Evolutionary conservation across 1,284 basidiomycete species (phyloP), one percentile per base, ranked within the genome.

Genomic region (Wallemia hederae): DNA sequence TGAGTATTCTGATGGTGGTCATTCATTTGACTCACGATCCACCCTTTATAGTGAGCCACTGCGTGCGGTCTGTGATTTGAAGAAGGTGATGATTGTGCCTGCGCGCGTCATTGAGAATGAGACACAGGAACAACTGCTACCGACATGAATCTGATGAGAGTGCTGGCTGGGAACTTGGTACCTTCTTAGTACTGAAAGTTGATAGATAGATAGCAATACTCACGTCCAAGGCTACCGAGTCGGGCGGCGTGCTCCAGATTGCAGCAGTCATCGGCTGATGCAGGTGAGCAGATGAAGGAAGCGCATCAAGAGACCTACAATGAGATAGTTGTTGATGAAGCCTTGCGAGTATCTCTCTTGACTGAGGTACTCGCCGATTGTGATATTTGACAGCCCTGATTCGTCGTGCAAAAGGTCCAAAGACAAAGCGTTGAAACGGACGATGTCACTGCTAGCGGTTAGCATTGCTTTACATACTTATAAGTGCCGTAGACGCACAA

Each of bases 71-170:
- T 0, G 76, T 77, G 24, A 87, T 72, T 70, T 86, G 84, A 0
- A 87, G 75, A 0, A 86, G 72, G 66, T 84, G 81, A 65, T 87
- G 84, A 66, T 88, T 87, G 69, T 79, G 77, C 77, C 86, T 75
- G 69, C 86, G 85, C 63, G 80, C 77, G 56, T 80, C 74, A 76
- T 76, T 59, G 24, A 27, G 60, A 27, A 59, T 26, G 56, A 7
- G 7, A 7, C 29, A 22, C 69, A 55, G n/a, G 15, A 3, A 55
- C 60, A 15, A 31, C 28, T 22, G 2, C 39, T 26, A 19, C 55
- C 19, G 49, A 62, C 24, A 25, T 2, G 31, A 31, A 29, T 28
- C 17, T 22, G 61, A 84, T 78, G 66, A 86, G 70, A 0, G 83
- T 85, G 24, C 74, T 73, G 0, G 79, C 82, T 2, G 83, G 84